phyloP scores from a whole-genome alignment of 495 filamentous ascomycete genomes.

The Penicillium odoratum region DNA sequence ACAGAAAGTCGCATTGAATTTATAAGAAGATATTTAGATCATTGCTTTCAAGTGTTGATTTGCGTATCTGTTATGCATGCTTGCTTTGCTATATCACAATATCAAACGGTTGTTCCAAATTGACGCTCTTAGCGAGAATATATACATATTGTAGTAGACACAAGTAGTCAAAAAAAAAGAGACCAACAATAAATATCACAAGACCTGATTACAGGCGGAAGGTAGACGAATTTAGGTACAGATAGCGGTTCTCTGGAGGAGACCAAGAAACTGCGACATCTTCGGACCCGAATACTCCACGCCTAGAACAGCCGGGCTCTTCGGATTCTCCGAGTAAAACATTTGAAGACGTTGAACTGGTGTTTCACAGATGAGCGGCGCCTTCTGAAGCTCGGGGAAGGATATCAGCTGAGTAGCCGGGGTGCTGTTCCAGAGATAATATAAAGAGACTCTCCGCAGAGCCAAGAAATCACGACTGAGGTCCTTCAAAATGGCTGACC shows the following conservation, averaged over 20 bases:
- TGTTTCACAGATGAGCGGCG: slow-evolving; percentile 5
- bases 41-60: neutral
- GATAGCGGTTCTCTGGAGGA: slow-evolving; percentile 15
- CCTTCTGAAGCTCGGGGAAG: slow-evolving; percentile 25
- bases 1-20: too few relatives aligned
- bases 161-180: neutral
- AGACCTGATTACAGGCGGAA: neutral
- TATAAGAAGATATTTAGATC: too few relatives aligned
- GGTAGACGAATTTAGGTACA: neutral
- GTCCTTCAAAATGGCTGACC: slow-evolving; percentile 17
- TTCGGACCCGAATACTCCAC: slow-evolving; percentile 28
- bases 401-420: slow-evolving; percentile 19
- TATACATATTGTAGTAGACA: neutral
- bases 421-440: slow-evolving; percentile 26
- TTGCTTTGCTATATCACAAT: neutral
- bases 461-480: slow-evolving; percentile 14
- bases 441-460: slow-evolving; percentile 23
- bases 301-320: slow-evolving; percentile 21
- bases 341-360: slow-evolving; percentile 16
- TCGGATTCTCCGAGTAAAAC: slow-evolving; percentile 23
- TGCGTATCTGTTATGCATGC: neutral
- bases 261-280: slow-evolving; percentile 20
- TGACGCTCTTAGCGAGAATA: neutral
- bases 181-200: neutral
- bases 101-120: neutral